Base-by-base conservation (phyloP, 1,139 yeast species). In the Candida sojae region DNA sequence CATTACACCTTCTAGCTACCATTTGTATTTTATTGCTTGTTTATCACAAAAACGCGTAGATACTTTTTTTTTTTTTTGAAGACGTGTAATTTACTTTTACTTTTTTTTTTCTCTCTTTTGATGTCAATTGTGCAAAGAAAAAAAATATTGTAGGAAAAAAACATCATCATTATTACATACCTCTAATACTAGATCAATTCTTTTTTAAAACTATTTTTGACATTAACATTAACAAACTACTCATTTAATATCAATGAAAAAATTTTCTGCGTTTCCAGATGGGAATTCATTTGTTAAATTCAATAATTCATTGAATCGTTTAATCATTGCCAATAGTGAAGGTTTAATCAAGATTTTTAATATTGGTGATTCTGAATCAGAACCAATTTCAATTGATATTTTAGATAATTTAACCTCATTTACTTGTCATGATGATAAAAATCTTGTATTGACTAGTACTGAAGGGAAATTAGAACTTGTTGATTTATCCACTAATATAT, bases 301-400 rank as follows among this genome's bases (percentile, higher is more conserved):
- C 57, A 67, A 73, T 31, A 50, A 61, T 2, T 55, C 61, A 1
- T 61, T 66, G 8, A 64, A 70, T 13, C 69, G 67, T 43, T 63
- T 82, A n/a, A 60, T 78, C 7, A 79, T 79, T 7, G 83, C 79
- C 8, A 80, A 82, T 47, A 68, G 80, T 43, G 70, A 66, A 32
- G 84, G 84, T 5, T 60, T 82, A 3, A 62, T 80, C 42, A 82
- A 82, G 57, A 64, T 80, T n/a, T 80, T 79, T 57, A 63, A 74
- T 47, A 59, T 72, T 21, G 62, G 65, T 13, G 71, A 76, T 25
- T 71, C 79, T 4, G 81, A 80, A 44, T 65, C 73, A 45, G 86
- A 82, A 57, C 87, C 88, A 4, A 73, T 67, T 8, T 71, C 84
- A 17, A 59, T 80, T n/a, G 85, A 82, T 55, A 73, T 78, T 12